Base-by-base conservation (phyloP, 441 rosid genomes). In the Biscutella laevigata region DNA sequence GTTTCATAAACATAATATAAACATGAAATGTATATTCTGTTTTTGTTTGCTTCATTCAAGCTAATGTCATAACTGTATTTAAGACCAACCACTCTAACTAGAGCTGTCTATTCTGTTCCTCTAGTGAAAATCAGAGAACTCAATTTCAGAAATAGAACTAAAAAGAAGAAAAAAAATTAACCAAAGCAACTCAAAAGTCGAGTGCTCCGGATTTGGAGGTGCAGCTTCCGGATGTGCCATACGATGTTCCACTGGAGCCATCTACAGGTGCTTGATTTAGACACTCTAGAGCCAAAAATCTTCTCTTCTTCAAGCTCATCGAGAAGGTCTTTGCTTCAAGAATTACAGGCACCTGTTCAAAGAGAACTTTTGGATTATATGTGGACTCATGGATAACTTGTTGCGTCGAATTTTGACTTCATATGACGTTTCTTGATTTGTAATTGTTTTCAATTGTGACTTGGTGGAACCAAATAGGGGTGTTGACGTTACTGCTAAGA, bases 191-290 rank as follows among this genome's bases (percentile, higher is more conserved):
- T 75, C 72, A 91, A 59, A 85, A 91, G 53, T 85, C 96, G 10
- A 91, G 83, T 30, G 67, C 64, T 17, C 83, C 80, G 15, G 75
- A 53, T 63, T 74, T 88, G 53, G 83, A 78, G 35, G 96, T 60
- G 68, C 87, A 82, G 68, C 83, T 72, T 41, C 86, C 79, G 0
- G 91, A 61, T 40, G 82, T 76, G 49, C 86, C 80, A 47, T 85
- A 87, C 1, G 94, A 91, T 61, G 76, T 70, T 63, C 95, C 95
- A 58, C 87, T 83, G 6, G 95, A 83, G 37, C 94, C 94, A 42
- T 88, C 96, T 13, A 91, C 71, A 3, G 96, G 98, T 48, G 96
- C 98, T 79, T 91, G 96, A 73, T 88, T 91, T 54, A 91, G 66
- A 64, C 84, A 81, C 69, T 91, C 96, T 40, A 88, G 70, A 67